Conservation (phyloP, 2,329 filamentous ascomycete species). For the Sporothrix euskadiensis region DNA sequence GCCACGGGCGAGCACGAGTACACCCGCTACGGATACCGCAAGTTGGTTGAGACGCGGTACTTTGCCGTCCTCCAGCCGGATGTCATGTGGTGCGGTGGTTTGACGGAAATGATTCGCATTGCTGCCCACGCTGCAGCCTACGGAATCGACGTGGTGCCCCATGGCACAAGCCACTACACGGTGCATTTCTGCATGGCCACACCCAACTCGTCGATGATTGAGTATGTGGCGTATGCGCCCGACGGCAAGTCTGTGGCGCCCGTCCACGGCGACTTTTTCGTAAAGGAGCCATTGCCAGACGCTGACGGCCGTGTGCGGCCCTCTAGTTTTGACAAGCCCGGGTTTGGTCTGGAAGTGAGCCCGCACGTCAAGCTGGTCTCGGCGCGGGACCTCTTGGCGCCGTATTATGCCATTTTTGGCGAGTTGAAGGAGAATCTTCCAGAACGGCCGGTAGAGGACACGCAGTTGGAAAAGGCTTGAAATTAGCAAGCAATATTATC, state of each 20-base stretch:
- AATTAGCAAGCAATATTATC: background rate
- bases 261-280: conserved; percentile 87
- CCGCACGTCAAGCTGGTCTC: conserved; percentile 80
- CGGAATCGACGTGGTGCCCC: conserved; percentile 89
- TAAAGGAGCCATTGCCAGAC: conserved; percentile 81
- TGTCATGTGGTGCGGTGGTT: conserved; percentile 93
- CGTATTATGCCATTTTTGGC: conserved; percentile 39
- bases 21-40: conserved; percentile 90
- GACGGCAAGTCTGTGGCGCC: conserved; percentile 87
- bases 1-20: conserved; percentile 96
- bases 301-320: conserved; percentile 77
- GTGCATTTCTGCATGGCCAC: conserved; percentile 96
- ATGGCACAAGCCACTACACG: conserved; percentile 89
- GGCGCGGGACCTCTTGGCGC: conserved; percentile 69
- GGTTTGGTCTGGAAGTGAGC: conserved; percentile 86
- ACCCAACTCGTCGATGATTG: conserved; percentile 89
- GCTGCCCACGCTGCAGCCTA: conserved; percentile 87
- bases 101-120: conserved; percentile 90
- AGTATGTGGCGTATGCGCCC: conserved; percentile 90
- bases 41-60: conserved; percentile 87
- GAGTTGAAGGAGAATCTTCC: conserved; percentile 21
- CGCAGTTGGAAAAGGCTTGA: background rate
- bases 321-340: conserved; percentile 79
- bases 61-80: conserved; percentile 93
- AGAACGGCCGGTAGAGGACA: background rate